These are phyloP conservation scores for Lignosus rhinocerotis DNA, from an alignment of 1,284 basidiomycete species.

Conservation along the genomic window DNA sequence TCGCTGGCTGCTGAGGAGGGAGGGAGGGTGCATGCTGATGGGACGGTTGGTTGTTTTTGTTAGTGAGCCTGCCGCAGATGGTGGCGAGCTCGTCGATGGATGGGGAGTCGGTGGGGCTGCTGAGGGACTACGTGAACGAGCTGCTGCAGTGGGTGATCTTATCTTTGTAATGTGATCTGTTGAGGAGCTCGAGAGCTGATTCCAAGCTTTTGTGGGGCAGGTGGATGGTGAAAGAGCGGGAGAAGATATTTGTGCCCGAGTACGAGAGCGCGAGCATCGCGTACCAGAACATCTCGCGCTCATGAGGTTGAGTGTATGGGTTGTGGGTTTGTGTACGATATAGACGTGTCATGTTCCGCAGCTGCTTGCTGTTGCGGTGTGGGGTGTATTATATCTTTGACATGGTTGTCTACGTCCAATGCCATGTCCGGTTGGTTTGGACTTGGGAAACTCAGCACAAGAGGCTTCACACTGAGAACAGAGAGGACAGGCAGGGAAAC, in stretches of 20 bases:
- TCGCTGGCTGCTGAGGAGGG: background rate
- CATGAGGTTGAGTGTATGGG: conserved; percentile 37
- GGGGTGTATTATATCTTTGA: no score
- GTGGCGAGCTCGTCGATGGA: conserved; percentile 93
- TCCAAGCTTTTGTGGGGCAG: conserved; percentile 37
- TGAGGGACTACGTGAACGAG: conserved; percentile 90
- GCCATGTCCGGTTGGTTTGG: no score
- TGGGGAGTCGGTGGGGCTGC: conserved; percentile 77
- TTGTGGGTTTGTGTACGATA: background rate
- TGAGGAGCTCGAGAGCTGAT: background rate
- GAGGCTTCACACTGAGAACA: no score
- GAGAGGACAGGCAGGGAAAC: no score
- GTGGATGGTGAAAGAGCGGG: conserved; percentile 67
- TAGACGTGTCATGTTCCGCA: background rate
- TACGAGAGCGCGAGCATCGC: conserved; percentile 72
- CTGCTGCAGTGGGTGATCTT: conserved; percentile 71
- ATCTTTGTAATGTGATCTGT: background rate
- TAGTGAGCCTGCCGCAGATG: conserved; percentile 78
- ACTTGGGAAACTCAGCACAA: no score
- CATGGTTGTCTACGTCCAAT: no score
- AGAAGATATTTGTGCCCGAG: conserved; percentile 67
- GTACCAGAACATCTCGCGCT: conserved; percentile 76
- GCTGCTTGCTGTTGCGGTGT: background rate
- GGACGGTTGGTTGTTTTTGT: conserved; percentile 1
- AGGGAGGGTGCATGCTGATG: conserved; percentile 33